Evolutionary conservation across 352 stramenopile species (phyloP).

Genomic region (Phytophthora quininea): DNA sequence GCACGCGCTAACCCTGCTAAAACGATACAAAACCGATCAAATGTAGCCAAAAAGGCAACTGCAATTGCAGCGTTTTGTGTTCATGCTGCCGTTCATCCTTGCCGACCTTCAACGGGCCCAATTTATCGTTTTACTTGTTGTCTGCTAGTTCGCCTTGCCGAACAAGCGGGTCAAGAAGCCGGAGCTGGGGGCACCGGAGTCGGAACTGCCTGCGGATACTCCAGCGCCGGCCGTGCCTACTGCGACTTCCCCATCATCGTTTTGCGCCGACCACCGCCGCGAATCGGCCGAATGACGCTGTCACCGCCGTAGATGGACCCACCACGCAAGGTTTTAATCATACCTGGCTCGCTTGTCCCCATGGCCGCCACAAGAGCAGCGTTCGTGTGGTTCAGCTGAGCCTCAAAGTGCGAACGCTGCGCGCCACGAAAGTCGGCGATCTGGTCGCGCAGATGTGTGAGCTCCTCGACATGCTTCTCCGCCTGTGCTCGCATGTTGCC

Average conservation of each 20-base stretch:
- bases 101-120: not conserved
- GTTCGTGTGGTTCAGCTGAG: constrained; percentile 61
- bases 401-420: constrained; percentile 80
- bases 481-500: constrained; percentile 89
- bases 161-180: constrained; percentile 65
- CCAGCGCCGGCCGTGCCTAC: constrained; percentile 14
- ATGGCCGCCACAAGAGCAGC: constrained; percentile 30
- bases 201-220: constrained; percentile 8
- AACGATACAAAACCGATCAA: not conserved
- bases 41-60: not conserved
- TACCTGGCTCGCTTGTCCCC: constrained; percentile 32
- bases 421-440: constrained; percentile 83
- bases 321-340: constrained; percentile 74
- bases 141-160: constrained; percentile 46
- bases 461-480: constrained; percentile 89
- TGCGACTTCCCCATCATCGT: constrained; percentile 40
- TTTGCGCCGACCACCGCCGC: constrained; percentile 69
- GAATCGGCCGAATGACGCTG: constrained; percentile 75
- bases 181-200: constrained; percentile 27
- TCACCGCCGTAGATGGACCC: constrained; percentile 71
- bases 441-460: constrained; percentile 85
- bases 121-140: not conserved
- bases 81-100: not conserved
- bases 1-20: not conserved
- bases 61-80: not conserved